These are phyloP conservation scores for Zygotorulaspora sp. DNA, from an alignment of 805 yeast species.

Conservation along the genomic window DNA sequence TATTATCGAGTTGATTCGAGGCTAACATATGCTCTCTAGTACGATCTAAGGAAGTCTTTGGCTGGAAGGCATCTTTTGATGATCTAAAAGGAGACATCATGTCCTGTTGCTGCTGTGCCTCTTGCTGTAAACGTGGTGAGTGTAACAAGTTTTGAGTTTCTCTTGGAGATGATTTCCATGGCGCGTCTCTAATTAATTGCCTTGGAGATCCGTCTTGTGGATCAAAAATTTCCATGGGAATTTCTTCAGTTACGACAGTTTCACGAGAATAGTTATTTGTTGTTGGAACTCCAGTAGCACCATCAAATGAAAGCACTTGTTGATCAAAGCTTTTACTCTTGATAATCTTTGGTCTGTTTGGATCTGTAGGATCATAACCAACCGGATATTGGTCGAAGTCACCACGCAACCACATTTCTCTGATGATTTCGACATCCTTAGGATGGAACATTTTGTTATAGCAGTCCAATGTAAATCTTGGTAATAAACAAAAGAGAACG, in stretches of 20 bases:
- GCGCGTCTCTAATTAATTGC: conserved; percentile 19
- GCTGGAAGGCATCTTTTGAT: conserved; percentile 4
- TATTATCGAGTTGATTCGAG: conserved; percentile 36
- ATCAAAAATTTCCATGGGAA: conserved; percentile 33
- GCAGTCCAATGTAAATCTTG: conserved; percentile 61
- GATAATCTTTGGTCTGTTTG: conserved; percentile 52
- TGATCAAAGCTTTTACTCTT: conserved; percentile 38
- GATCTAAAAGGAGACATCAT: conserved; percentile 9
- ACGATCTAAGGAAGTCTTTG: conserved; percentile 37
- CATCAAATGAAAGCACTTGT: conserved; percentile 29
- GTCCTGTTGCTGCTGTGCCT: conserved; percentile 4
- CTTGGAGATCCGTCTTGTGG: conserved; percentile 31
- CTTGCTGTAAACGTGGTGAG: conserved; percentile 19
- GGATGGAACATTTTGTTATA: conserved; percentile 52
- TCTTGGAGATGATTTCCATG: conserved; percentile 25
- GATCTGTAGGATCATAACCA: conserved; percentile 78
- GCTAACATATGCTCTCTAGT: conserved; percentile 38
- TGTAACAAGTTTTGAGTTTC: conserved; percentile 27
- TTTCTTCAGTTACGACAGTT: conserved; percentile 38
- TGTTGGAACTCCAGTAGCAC: conserved; percentile 25
- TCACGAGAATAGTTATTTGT: conserved; percentile 25
- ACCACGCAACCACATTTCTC: conserved; percentile 66
- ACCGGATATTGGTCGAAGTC: conserved; percentile 62
- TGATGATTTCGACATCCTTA: conserved; percentile 63
- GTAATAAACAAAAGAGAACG: conserved; percentile 57